phyloP scores from a whole-genome alignment of 2,329 filamentous ascomycete species.

The Lachnellula occidentalis region DNA sequence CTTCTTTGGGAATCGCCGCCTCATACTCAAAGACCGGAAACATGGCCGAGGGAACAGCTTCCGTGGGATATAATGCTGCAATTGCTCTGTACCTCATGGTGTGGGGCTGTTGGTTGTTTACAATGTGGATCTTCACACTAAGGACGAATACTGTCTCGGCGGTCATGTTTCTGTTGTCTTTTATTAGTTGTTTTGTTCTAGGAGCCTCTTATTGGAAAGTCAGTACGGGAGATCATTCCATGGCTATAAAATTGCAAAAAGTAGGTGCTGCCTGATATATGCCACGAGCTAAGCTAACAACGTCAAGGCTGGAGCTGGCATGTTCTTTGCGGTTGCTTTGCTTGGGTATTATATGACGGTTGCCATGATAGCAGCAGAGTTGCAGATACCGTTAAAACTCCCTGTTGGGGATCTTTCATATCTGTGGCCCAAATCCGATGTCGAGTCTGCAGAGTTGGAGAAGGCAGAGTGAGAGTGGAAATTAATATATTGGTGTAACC shows the following conservation, averaged over 20 bases:
- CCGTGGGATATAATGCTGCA: constrained; percentile 42
- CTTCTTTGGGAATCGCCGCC: constrained; percentile 40
- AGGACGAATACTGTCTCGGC: constrained; percentile 47
- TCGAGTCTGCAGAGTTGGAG: constrained; percentile 25
- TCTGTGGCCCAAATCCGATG: constrained; percentile 40
- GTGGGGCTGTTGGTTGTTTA: constrained; percentile 48
- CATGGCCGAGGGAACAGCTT: constrained; percentile 39
- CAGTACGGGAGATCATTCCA: constrained; percentile 38
- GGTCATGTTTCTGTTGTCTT: constrained; percentile 43
- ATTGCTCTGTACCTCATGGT: constrained; percentile 46
- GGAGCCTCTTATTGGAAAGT: constrained; percentile 45
- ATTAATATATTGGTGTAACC: no score
- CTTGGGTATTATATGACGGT: constrained; percentile 49
- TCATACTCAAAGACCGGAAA: constrained; percentile 37
- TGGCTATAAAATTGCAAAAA: constrained; percentile 40
- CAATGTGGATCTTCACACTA: constrained; percentile 46
- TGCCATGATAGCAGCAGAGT: constrained; percentile 49
- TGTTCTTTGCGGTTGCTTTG: constrained; percentile 41
- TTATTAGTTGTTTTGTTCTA: constrained; percentile 40
- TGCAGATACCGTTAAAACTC: constrained; percentile 43
- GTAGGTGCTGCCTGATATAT: constrained; percentile 25
- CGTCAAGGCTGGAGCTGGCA: constrained; percentile 33
- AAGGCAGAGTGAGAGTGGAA: neutral
- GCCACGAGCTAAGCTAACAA: neutral
- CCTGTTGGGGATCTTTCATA: constrained; percentile 47